Base-by-base conservation (phyloP, 2,329 filamentous ascomycete genomes). In the Aspergillus cejpii region DNA sequence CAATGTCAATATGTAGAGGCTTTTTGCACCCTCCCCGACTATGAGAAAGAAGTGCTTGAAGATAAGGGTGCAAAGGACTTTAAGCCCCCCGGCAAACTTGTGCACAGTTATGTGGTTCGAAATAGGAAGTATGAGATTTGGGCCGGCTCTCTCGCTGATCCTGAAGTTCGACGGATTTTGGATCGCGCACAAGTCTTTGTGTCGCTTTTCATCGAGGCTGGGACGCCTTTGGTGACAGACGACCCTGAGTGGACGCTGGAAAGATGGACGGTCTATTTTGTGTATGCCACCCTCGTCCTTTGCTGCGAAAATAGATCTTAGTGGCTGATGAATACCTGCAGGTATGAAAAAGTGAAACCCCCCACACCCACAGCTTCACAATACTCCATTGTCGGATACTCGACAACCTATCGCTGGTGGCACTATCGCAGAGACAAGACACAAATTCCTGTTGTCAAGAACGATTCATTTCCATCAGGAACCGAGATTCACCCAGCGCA, bases 181-280 rank as follows among this genome's bases (percentile, higher is more conserved):
- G 80, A 80, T 49, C 87, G 90, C 41, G 79, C 94, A 52, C 89
- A 95, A 68, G 80, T 96, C 44, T 73, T 94, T 27, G 80, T 90
- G 4, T 81, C 87, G 12, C 75, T 97, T 48, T 94, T 89, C 64
- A 96, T 98, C 50, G 94, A 98, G 65, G 92, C 87, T 21, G 92
- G 90, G n/a, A 85, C 81, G 3, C 80, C 80, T 28, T 81, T 96
- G 37, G 79, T 79, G 12, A 71, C 84, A 2, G 81, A 89, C 29
- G 77, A 85, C 41, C 77, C 84, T 1, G 84, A 90, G 50, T 84
- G 80, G 75, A 83, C 81, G 0, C 68, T 84, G 15, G 79, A 89
- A 49, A 79, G 91, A 57, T 98, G 92, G 92, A 89, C 86, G 0
- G 71, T 97, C n/a, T 97, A 89, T 69, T 82, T 95, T 55, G 73